Conservation (phyloP, 2,329 filamentous ascomycete species). For the Aspergillus sp. region DNA sequence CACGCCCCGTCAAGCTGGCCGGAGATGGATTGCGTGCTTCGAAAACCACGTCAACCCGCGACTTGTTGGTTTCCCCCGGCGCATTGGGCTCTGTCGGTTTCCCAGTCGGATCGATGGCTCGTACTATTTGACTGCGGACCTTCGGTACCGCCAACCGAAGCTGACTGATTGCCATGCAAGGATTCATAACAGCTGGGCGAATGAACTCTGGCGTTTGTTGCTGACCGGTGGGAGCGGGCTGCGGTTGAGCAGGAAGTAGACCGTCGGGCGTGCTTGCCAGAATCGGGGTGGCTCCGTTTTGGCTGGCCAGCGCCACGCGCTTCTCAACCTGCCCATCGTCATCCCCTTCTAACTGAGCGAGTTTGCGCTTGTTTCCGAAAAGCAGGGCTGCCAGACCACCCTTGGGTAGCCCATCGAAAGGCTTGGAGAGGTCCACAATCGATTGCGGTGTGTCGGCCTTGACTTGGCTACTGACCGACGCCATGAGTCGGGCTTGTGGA, state of each 20-base stretch:
- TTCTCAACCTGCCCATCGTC: conserved; percentile 67
- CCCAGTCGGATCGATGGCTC: conserved; percentile 66
- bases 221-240: conserved; percentile 60
- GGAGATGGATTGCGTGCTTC: conserved; percentile 82
- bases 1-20: conserved; percentile 59
- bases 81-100: conserved; percentile 44
- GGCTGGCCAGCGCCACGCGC: conserved; percentile 58
- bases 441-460: conserved; percentile 76
- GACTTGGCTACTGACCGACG: conserved; percentile 65
- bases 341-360: conserved; percentile 70
- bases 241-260: conserved; percentile 70
- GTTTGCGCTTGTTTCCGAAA: conserved; percentile 90
- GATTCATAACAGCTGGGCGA: conserved; percentile 82
- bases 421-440: conserved; percentile 86
- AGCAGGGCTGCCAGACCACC: conserved; percentile 84
- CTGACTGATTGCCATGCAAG: conserved; percentile 77
- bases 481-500: conserved; percentile 84
- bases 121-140: conserved; percentile 76
- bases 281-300: conserved; percentile 71
- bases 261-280: conserved; percentile 76
- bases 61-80: conserved; percentile 46
- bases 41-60: conserved; percentile 71
- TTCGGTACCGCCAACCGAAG: conserved; percentile 85
- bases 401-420: conserved; percentile 87
- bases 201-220: conserved; percentile 78